Evolutionary conservation across 768 basidiomycete genomes (phyloP), one percentile per base, ranked within the genome.

Genomic region (Boletus barrowsii): DNA sequence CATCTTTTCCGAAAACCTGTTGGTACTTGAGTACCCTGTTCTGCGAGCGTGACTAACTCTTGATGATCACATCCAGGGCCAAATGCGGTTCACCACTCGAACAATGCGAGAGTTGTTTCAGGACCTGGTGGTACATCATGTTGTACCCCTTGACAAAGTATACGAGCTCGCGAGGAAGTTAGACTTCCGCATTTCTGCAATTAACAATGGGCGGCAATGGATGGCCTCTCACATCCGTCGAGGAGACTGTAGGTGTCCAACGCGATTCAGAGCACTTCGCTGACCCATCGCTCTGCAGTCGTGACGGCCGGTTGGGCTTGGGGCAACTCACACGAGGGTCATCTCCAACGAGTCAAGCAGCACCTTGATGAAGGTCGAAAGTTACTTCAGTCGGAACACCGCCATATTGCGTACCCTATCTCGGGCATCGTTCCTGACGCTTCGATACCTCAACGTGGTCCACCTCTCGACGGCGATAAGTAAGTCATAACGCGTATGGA

Each of bases 201-300:
- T 61, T 22, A 68, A 68, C 36, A 47, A 51, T 3, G 70, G 67
- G 11, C 62, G 70, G 13, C 62, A 65, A 35, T 75, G 74, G 74
- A 65, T 75, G 68, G 72, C 70, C 17, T 57, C 71, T 6, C 73
- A 75, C 45, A 62, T 75, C 56, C 73, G 72, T 26, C 70, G 74
- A 40, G 74, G 74, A 32, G 73, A 75, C 49, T 75, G 71, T 73
- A 53, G 44, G 71, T 59, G 7, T 46, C 41, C 5, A 8, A 10
- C 18, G n/a, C 13, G 6, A 24, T 15, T 22, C 10, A 13, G 10
- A 18, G 8, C 17, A 5, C 36, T 22, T 35, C 9, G 7, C 44
- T 63, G 20, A 46, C 30, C 9, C 2, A 14, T 42, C 29, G 8
- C 49, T 49, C 57, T 54, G 57, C 42, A 62, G 69, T 68, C 47